A percentile compares a stretch with the other conserved stretches of the same genome.
phyloP scores from a whole-genome alignment of 108 stramenopile genomes.

The Discostella stelligeroides region DNA sequence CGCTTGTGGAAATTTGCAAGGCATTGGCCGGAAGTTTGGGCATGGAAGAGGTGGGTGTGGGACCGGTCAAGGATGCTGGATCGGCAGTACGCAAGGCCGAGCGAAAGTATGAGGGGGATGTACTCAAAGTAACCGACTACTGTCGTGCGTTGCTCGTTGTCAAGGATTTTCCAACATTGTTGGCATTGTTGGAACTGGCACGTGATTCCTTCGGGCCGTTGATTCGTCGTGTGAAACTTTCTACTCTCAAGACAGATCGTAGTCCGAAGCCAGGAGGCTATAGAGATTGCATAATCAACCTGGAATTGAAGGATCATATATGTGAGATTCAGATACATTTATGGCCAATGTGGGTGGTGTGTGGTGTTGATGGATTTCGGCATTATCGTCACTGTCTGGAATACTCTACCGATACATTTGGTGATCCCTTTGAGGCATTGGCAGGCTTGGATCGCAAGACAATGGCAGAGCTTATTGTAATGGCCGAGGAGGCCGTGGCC shows the following conservation, averaged over 20 bases:
- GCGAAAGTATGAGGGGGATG: slow-evolving; percentile 83
- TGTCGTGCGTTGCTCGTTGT: slow-evolving; percentile 84
- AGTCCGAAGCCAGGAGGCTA: slow-evolving; percentile 77
- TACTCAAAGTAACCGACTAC: slow-evolving; percentile 84
- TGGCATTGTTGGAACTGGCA: slow-evolving; percentile 83
- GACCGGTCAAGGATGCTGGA: slow-evolving; percentile 76
- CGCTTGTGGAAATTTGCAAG: slow-evolving; percentile 86
- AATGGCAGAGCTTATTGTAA: slow-evolving; percentile 87
- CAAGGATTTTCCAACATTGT: slow-evolving; percentile 78
- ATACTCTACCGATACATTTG: slow-evolving; percentile 87
- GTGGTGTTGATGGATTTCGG: slow-evolving; percentile 89
- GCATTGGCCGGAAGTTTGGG: slow-evolving; percentile 81
- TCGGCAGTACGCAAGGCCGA: slow-evolving; percentile 86
- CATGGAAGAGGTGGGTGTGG: slow-evolving; percentile 84
- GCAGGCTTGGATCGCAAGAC: slow-evolving; percentile 88
- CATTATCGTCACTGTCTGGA: slow-evolving; percentile 90
- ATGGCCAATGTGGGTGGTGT: slow-evolving; percentile 88
- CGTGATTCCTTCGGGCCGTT: slow-evolving; percentile 84
- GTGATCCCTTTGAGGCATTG: slow-evolving; percentile 79
- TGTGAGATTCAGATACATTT: slow-evolving; percentile 90
- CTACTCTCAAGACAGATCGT: slow-evolving; percentile 69
- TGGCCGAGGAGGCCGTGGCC: slow-evolving; percentile 90
- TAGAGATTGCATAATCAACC: slow-evolving; percentile 85
- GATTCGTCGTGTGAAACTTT: slow-evolving; percentile 86
- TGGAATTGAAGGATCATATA: slow-evolving; percentile 85